Conservation (phyloP, 306 rosid genomes). For the Pterocarpus macrocarpus region DNA sequence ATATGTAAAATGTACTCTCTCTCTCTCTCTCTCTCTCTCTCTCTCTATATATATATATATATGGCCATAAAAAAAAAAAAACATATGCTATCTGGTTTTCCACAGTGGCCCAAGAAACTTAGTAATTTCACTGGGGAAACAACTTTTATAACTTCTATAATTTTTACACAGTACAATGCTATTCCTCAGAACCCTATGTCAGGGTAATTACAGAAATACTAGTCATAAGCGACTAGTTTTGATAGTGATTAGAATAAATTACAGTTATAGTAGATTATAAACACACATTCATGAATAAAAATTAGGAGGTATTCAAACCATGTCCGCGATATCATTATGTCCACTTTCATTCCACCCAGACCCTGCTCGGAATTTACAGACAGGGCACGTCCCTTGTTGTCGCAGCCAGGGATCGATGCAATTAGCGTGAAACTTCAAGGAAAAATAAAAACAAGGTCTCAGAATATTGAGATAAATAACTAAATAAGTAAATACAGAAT, state of each 20-base stretch:
- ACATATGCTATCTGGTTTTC: not conserved
- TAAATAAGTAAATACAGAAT: not conserved
- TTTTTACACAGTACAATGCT: constrained; percentile 10
- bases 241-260: not conserved
- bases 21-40: too few relatives aligned
- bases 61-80: not conserved
- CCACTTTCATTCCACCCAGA: constrained; percentile 77
- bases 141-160: not conserved
- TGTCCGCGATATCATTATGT: constrained; percentile 64
- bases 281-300: not conserved
- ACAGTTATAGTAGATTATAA: constrained; percentile 8
- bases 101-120: constrained; percentile 1
- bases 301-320: constrained; percentile 55
- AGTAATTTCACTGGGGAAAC: not conserved
- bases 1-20: not conserved
- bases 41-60: too few relatives aligned
- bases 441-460: constrained; percentile 39
- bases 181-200: constrained; percentile 25
- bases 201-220: constrained; percentile 48
- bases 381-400: constrained; percentile 97
- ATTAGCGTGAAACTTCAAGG: constrained; percentile 80
- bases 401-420: constrained; percentile 97
- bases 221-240: constrained; percentile 29
- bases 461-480: not conserved
- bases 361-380: constrained; percentile 87